Percentiles rank a stretch among this genome's conserved stretches.
phyloP scores from a whole-genome alignment of 2,329 filamentous ascomycete species.

The Lecanicillium sp. region DNA sequence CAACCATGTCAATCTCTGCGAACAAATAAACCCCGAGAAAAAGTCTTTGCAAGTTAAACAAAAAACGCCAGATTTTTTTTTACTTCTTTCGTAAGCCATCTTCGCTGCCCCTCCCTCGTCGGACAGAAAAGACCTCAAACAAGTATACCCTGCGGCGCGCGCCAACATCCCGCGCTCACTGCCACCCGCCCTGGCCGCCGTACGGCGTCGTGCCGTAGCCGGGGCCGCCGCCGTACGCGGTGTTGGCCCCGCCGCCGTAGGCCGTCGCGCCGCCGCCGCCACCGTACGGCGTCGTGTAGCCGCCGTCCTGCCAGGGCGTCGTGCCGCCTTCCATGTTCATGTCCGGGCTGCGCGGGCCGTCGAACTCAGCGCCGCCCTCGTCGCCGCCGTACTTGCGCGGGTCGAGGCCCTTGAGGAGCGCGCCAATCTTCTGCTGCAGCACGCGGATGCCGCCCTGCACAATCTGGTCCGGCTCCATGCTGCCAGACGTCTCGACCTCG shows the following conservation, averaged over 20 bases:
- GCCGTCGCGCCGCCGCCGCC: constrained; percentile 29
- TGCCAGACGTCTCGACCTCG: constrained; percentile 84
- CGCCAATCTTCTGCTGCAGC: constrained; percentile 83
- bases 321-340: constrained; percentile 52
- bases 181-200: constrained; percentile 46
- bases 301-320: constrained; percentile 54
- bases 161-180: too few species aligned
- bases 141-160: too few species aligned
- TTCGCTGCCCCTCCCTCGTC: too few species aligned
- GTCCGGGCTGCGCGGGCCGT: constrained; percentile 61
- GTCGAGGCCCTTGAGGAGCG: constrained; percentile 58
- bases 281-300: constrained; percentile 64
- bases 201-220: constrained; percentile 33
- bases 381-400: constrained; percentile 45
- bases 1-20: background rate
- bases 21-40: background rate
- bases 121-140: too few species aligned
- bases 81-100: too few species aligned
- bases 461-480: constrained; percentile 82
- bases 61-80: background rate
- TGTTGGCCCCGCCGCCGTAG: constrained; percentile 49
- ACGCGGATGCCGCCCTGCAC: constrained; percentile 83
- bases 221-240: constrained; percentile 38
- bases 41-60: background rate
- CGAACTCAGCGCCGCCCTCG: constrained; percentile 49